Conservation (phyloP, 768 basidiomycete genomes). For the Termitomyces sp. region DNA sequence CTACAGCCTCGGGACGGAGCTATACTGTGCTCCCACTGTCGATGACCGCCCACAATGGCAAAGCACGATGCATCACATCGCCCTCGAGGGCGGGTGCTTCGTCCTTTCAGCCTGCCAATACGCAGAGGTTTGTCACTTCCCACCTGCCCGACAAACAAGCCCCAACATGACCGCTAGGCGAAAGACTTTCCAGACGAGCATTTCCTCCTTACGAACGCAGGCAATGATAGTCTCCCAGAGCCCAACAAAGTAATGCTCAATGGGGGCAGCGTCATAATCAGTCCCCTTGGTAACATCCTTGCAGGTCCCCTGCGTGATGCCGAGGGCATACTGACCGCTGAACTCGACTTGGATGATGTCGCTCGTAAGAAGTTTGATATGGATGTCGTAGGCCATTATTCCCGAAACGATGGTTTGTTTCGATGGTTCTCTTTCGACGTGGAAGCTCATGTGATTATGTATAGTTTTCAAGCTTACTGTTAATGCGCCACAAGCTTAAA, state of each 20-base stretch:
- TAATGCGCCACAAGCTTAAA: conserved; percentile 4
- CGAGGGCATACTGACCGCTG: conserved; percentile 52
- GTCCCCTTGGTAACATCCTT: conserved; percentile 50
- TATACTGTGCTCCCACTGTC: conserved; percentile 65
- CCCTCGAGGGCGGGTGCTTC: conserved; percentile 65
- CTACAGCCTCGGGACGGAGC: conserved; percentile 52
- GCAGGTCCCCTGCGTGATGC: conserved; percentile 50
- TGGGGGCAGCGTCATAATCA: conserved; percentile 58
- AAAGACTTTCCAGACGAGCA: conserved; percentile 45
- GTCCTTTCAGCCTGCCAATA: conserved; percentile 62
- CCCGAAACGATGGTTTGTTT: conserved; percentile 46
- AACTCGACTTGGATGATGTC: conserved; percentile 55
- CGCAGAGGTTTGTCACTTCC: conserved; percentile 26
- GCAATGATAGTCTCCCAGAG: conserved; percentile 20
- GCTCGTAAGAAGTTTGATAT: conserved; percentile 56
- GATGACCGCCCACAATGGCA: conserved; percentile 54
- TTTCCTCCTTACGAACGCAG: conserved; percentile 28
- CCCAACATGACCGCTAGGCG: conserved; percentile 8
- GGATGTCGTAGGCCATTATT: conserved; percentile 59
- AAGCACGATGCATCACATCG: conserved; percentile 56
- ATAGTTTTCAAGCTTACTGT: conserved; percentile 14
- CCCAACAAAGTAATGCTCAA: conserved; percentile 52
- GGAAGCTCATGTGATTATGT: not conserved
- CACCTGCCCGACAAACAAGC: conserved; percentile 13
- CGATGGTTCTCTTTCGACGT: not conserved